Percentiles rank a stretch among this genome's conserved stretches.
Evolutionary conservation across 2,329 filamentous ascomycete species (phyloP).

Genomic region (Elsinoe arachidis): DNA sequence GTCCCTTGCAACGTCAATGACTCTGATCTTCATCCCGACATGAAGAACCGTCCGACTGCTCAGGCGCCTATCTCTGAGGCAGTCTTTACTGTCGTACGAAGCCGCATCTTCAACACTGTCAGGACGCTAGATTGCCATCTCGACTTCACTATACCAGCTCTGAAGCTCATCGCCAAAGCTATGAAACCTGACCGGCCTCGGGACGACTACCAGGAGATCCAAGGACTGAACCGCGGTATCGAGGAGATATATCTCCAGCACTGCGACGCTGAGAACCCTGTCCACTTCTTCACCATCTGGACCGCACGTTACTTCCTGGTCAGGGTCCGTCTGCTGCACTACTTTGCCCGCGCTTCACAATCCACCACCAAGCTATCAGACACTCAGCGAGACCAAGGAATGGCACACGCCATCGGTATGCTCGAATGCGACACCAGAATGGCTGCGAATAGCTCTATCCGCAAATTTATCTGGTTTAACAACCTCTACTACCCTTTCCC

Average conservation of each 20-base stretch:
- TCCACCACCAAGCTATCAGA: constrained; percentile 19
- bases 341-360: constrained; percentile 29
- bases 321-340: constrained; percentile 43
- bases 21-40: constrained; percentile 32
- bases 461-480: constrained; percentile 36
- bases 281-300: constrained; percentile 44
- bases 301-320: constrained; percentile 38
- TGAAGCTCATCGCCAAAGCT: constrained; percentile 26
- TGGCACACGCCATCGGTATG: constrained; percentile 31
- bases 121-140: constrained; percentile 35
- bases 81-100: constrained; percentile 36
- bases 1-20: constrained; percentile 37
- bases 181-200: constrained; percentile 15
- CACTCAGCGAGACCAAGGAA: constrained; percentile 21
- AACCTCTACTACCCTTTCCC: constrained; percentile 41
- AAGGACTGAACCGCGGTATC: constrained; percentile 21
- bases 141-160: constrained; percentile 37
- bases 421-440: constrained; percentile 42
- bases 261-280: constrained; percentile 34
- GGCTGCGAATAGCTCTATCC: constrained; percentile 33
- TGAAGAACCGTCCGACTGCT: constrained; percentile 27
- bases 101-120: constrained; percentile 35
- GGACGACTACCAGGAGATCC: constrained; percentile 31
- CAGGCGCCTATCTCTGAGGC: constrained; percentile 32
- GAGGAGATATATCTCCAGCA: constrained; percentile 40